phyloP scores from a whole-genome alignment of 768 basidiomycete species.

The Suillus brevipes region DNA sequence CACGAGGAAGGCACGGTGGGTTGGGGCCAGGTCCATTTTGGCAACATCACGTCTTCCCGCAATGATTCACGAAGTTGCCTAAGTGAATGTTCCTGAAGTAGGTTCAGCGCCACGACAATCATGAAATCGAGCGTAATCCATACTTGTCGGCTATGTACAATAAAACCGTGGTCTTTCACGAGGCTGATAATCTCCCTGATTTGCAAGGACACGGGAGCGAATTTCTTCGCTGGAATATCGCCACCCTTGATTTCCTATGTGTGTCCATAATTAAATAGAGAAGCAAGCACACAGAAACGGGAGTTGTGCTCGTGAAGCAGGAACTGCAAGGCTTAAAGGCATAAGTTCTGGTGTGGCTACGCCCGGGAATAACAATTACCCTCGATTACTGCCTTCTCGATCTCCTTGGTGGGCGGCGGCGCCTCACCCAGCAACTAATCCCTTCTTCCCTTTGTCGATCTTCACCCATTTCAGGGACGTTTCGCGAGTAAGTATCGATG shows the following conservation, averaged over 20 bases:
- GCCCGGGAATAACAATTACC: constrained; percentile 87
- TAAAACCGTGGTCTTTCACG: constrained; percentile 66
- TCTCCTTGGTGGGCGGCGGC: constrained; percentile 25
- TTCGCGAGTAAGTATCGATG: constrained; percentile 68
- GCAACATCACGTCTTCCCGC: constrained; percentile 46
- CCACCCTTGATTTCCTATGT: constrained; percentile 72
- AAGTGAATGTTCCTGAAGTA: constrained; percentile 80
- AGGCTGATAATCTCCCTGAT: constrained; percentile 67
- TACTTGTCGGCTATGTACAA: constrained; percentile 88
- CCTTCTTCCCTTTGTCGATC: constrained; percentile 44
- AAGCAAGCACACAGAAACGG: constrained; percentile 71
- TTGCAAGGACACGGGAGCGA: constrained; percentile 56
- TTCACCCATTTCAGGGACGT: constrained; percentile 71
- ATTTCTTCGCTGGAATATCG: constrained; percentile 76
- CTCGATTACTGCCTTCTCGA: constrained; percentile 54
- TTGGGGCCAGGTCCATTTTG: constrained; percentile 24
- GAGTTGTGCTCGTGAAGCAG: constrained; percentile 71
- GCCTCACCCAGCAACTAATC: constrained; percentile 30
- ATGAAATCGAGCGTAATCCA: constrained; percentile 20
- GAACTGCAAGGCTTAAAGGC: background rate
- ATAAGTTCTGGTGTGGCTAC: constrained; percentile 50
- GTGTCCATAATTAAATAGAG: constrained; percentile 85
- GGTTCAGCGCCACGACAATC: constrained; percentile 2
- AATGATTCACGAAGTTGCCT: constrained; percentile 72
- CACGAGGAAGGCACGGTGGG: constrained; percentile 71